A percentile compares a stretch with the other conserved stretches of the same genome.
Evolutionary conservation across 805 yeast genomes (phyloP).

Genomic region (Candida cerambycidarum): DNA sequence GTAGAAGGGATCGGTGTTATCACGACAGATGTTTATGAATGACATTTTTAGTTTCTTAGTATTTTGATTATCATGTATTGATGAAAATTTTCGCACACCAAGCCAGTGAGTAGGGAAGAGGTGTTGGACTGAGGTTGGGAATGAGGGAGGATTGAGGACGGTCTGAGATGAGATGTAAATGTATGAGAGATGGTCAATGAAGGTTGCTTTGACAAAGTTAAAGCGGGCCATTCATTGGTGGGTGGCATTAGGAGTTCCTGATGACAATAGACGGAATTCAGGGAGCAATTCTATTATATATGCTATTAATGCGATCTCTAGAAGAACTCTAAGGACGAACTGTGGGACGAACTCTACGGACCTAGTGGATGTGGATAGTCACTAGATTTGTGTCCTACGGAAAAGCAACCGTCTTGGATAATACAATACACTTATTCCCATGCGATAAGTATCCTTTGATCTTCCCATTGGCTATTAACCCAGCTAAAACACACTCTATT

Average conservation of each 20-base stretch:
- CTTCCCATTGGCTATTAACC: constrained; percentile 55
- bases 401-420: constrained; percentile 73
- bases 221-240: too few species aligned
- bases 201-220: too few species aligned
- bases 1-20: constrained; percentile 96
- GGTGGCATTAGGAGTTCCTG: too few species aligned
- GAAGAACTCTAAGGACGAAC: too few species aligned
- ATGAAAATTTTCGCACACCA: constrained; percentile 1
- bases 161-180: not conserved
- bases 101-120: not conserved
- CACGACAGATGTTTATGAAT: constrained; percentile 90
- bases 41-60: constrained; percentile 52
- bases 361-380: too few species aligned
- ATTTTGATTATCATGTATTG: constrained; percentile 8
- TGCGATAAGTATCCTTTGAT: constrained; percentile 85
- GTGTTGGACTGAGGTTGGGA: not conserved
- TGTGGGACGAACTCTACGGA: too few species aligned
- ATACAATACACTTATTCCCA: constrained; percentile 66
- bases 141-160: not conserved
- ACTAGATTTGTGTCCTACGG: too few species aligned
- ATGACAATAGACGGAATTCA: not conserved
- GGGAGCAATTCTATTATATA: too few species aligned
- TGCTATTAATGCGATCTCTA: too few species aligned
- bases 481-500: constrained; percentile 69
- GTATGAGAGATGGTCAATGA: too few species aligned